Evolutionary conservation across 2,329 filamentous ascomycete genomes (phyloP), one percentile per base, ranked within the genome.

Genomic region (Diaporthe helianthi): DNA sequence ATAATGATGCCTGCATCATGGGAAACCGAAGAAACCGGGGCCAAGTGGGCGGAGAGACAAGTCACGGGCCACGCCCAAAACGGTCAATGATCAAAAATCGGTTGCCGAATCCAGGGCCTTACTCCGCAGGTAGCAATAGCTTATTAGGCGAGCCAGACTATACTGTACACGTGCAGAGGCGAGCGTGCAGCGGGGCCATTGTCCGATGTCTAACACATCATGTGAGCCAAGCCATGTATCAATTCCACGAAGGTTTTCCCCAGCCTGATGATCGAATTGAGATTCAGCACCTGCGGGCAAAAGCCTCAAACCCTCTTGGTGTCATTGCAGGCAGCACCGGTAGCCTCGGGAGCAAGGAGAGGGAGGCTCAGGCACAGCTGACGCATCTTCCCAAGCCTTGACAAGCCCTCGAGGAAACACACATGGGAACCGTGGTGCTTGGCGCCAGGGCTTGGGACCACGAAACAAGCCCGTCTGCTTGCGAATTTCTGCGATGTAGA

Each of bases 221-320:
- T 63, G 41, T 63, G 58, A 63, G 58, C 58, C 58, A 63, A 63
- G 58, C 33, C 41, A 47, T 36, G 58, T 49, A 63, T 49, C 58
- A 63, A 63, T 49, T 49, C 58, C 58, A 49, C 8, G 19, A 63
- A 63, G 58, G 44, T 61, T 61, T 61, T 22, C n/a, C 58, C 58
- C 29, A 47, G 58, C 29, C 29, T 44, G 58, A 49, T 63, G 29
- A 49, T 49, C 36, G 58, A 63, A 63, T 49, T 63, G 58, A 63
- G 58, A 69, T 60, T 53, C 7, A 46, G 22, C 49, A 46, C 26
- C 38, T 44, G 24, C 26, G 67, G 31, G 64, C 41, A 69, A 24
- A 29, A 29, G 52, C 68, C 33, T 60, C 61, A 69, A 68, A 66
- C 60, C 36, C 41, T 55, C 33, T 36, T 36, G 41, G 41, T 60